Base-by-base conservation (phyloP, 768 basidiomycete genomes). In the Tulasnella calospora region DNA sequence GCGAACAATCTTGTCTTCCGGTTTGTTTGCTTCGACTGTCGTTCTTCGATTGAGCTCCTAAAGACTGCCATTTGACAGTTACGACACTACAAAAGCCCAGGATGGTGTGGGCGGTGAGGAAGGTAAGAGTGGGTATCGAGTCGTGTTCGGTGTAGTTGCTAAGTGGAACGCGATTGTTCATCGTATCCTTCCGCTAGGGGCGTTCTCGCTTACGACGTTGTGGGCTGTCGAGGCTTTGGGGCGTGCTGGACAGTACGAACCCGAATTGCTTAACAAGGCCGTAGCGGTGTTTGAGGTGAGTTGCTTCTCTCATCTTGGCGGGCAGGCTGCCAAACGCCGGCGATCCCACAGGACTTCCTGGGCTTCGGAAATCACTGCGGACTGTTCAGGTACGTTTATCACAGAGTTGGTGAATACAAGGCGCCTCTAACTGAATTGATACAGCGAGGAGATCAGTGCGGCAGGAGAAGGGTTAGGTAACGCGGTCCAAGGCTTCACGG, bases 61-160 rank as follows among this genome's bases (percentile, higher is more conserved):
- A 51, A 21, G 23, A 23, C 21, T n/a, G 23, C 88, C 95, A 13
- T 93, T 95, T 8, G 97, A 93, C 82, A 91, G 96, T 10, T 98
- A 98, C 84, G 95, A 99, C 82, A 91, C 93, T 17, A 85, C 84
- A 35, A 93, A 93, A 83, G 91, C 94, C 0, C 92, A 93, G 78
- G 97, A 98, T 81, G 97, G 97, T 9, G 95, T 98, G 17, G 96
- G 97, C 1, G 96, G 96, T 0, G 94, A 97, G 80, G 96, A 98
- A 84, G 96, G 96, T 75, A 46, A n/a, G 67, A 33, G 44, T 46
- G 35, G 21, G 38, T 19, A 74, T 17, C 40, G 73, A 17, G 46
- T 21, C 30, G 74, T 40, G 46, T 27, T 30, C 30, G 38, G 33
- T n/a, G 13, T 55, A 15, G 38, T 47, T 76, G 44, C 36, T 71